These are phyloP conservation scores for Phytophthora megakarya DNA, from an alignment of 352 stramenopile genomes.

Conservation along the genomic window DNA sequence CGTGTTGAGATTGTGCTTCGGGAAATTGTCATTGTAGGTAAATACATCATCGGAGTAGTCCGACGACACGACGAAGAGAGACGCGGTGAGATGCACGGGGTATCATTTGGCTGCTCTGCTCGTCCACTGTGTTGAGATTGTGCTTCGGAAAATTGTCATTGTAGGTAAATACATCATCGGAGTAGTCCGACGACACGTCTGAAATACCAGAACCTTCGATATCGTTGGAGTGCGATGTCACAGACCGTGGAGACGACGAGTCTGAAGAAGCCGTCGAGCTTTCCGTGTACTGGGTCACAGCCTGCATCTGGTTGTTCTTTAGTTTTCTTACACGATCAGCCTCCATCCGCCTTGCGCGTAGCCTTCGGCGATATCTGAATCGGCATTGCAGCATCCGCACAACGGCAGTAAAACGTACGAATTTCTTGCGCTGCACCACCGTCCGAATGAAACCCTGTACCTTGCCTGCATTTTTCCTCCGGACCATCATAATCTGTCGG, in stretches of 20 bases:
- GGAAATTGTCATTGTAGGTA: conserved; percentile 54
- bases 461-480: conserved; percentile 47
- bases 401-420: conserved; percentile 48
- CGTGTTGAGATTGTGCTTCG: conserved; percentile 70
- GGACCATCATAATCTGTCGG: conserved; percentile 42
- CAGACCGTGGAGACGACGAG: conserved; percentile 52
- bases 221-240: conserved; percentile 80
- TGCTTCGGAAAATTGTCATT: conserved; percentile 61
- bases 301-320: conserved; percentile 38
- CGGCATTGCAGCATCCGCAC: conserved; percentile 75
- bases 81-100: conserved; percentile 34
- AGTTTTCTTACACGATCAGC: conserved; percentile 32
- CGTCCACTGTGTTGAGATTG: conserved; percentile 73
- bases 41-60: conserved; percentile 72
- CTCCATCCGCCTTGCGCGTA: conserved; percentile 31
- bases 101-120: conserved; percentile 65
- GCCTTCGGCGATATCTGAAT: conserved; percentile 56
- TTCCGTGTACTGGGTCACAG: conserved; percentile 57
- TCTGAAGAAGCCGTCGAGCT: conserved; percentile 76
- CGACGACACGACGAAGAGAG: too few relatives aligned
- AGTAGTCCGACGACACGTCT: conserved; percentile 65
- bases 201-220: conserved; percentile 59
- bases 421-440: conserved; percentile 58
- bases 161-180: conserved; percentile 66
- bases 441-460: conserved; percentile 68